These are phyloP conservation scores for Lomentospora prolificans DNA, from an alignment of 2,329 filamentous ascomycete genomes.

Conservation along the genomic window DNA sequence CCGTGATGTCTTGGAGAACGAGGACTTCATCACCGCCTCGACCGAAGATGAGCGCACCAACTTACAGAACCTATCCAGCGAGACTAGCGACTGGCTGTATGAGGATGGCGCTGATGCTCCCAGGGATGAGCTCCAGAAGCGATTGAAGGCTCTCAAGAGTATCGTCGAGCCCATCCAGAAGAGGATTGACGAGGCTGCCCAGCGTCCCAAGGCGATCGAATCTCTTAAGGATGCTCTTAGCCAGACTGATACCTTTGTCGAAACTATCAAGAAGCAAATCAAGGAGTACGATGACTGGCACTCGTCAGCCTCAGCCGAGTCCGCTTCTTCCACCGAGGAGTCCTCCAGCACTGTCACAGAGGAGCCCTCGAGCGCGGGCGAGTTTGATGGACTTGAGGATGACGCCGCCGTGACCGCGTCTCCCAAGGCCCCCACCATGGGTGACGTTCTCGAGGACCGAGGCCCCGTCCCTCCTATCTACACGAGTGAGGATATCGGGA, in stretches of 20 bases:
- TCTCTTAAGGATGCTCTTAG: slow-evolving; percentile 60
- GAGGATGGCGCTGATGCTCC: slow-evolving; percentile 70
- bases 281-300: slow-evolving; percentile 54
- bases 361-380: slow-evolving; percentile 35
- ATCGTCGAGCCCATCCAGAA: slow-evolving; percentile 69
- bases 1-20: slow-evolving; percentile 70
- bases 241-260: slow-evolving; percentile 60
- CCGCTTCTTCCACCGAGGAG: slow-evolving; percentile 32
- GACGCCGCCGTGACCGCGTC: slow-evolving; percentile 33
- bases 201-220: slow-evolving; percentile 61
- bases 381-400: slow-evolving; percentile 72
- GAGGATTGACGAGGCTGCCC: slow-evolving; percentile 60
- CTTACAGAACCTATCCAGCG: slow-evolving; percentile 59
- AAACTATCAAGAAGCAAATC: slow-evolving; percentile 61
- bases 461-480: slow-evolving; percentile 59
- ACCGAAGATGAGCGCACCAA: slow-evolving; percentile 55
- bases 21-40: slow-evolving; percentile 62
- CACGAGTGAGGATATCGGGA: slow-evolving; percentile 59
- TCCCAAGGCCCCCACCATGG: slow-evolving; percentile 31
- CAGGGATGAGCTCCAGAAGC: slow-evolving; percentile 63
- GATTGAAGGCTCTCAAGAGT: slow-evolving; percentile 65
- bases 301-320: slow-evolving; percentile 41
- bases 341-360: slow-evolving; percentile 31
- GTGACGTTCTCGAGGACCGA: slow-evolving; percentile 32
- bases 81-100: slow-evolving; percentile 83